phyloP scores from a whole-genome alignment of 2,329 filamentous ascomycete species.

The Tolypocladium amazonense region DNA sequence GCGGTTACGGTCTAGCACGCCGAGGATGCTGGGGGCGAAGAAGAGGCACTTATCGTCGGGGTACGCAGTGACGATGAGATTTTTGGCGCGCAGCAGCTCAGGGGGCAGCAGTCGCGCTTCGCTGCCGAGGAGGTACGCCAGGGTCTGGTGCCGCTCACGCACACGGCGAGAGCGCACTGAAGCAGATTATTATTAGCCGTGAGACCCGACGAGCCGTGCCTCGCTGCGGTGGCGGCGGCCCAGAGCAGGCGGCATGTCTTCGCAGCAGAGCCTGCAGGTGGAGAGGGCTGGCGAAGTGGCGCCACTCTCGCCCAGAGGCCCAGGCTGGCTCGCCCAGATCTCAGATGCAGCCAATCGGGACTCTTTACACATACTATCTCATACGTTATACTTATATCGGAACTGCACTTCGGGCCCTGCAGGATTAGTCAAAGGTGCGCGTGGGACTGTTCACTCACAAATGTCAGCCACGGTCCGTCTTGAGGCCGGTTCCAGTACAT shows the following conservation, averaged over 20 bases:
- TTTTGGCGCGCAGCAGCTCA: conserved; percentile 20
- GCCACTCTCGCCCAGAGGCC: conserved; percentile 1
- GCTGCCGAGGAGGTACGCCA: conserved; percentile 23
- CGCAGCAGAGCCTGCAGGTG: neutral
- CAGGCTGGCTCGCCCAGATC: too few relatives aligned
- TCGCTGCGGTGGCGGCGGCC: too few relatives aligned
- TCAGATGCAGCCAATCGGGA: conserved; percentile 3
- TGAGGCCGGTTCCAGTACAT: too few relatives aligned
- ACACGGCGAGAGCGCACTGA: neutral
- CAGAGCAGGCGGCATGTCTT: neutral
- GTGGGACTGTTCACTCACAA: too few relatives aligned
- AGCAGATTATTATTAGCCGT: neutral
- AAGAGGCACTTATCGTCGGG: conserved; percentile 28
- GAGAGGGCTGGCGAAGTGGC: neutral
- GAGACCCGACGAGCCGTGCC: neutral
- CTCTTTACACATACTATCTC: too few relatives aligned
- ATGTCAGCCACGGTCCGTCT: too few relatives aligned
- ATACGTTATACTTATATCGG: too few relatives aligned
- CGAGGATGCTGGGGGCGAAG: conserved; percentile 19
- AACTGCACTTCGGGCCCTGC: too few relatives aligned
- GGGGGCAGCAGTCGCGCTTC: conserved; percentile 24
- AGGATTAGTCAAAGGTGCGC: too few relatives aligned
- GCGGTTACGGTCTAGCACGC: conserved; percentile 16
- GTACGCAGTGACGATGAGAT: conserved; percentile 26
- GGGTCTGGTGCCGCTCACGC: conserved; percentile 2